These are phyloP conservation scores for Onygena corvina DNA, from an alignment of 2,329 filamentous ascomycete genomes.

Conservation along the genomic window DNA sequence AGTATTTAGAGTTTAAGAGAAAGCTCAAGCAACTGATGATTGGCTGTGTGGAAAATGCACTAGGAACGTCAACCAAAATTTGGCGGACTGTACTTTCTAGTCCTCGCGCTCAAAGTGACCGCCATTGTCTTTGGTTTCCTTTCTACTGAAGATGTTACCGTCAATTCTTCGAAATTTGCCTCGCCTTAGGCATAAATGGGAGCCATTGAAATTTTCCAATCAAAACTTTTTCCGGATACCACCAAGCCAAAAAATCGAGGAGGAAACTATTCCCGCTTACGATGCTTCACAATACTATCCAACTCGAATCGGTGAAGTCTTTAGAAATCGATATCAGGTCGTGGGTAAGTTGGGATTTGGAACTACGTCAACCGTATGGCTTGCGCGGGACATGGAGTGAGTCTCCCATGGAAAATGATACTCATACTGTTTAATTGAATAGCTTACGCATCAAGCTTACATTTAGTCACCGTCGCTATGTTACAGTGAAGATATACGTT, in stretches of 20 bases:
- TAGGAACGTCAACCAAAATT: no score
- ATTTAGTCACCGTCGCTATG: constrained; percentile 22
- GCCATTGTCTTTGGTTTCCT: no score
- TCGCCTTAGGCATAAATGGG: constrained; percentile 21
- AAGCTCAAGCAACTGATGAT: no score
- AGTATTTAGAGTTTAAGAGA: no score
- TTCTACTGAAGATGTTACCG: no score
- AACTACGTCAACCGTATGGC: constrained; percentile 27
- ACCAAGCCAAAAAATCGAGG: constrained; percentile 21
- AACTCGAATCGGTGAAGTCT: constrained; percentile 22
- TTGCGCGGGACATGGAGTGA: constrained; percentile 20
- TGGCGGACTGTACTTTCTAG: no score
- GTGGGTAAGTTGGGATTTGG: constrained; percentile 30
- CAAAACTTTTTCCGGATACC: constrained; percentile 20
- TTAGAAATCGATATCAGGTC: constrained; percentile 25
- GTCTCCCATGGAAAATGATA: constrained; percentile 9
- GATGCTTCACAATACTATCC: constrained; percentile 22
- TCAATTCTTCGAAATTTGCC: constrained; percentile 18
- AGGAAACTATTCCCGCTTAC: constrained; percentile 23
- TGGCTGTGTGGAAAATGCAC: no score
- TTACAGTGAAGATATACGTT: constrained; percentile 24
- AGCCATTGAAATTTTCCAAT: constrained; percentile 25
- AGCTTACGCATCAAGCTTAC: constrained; percentile 9
- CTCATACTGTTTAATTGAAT: not conserved
- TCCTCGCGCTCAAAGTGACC: no score